Base-by-base conservation (phyloP, 2,329 filamentous ascomycete species). In the Verticillium nubilum region DNA sequence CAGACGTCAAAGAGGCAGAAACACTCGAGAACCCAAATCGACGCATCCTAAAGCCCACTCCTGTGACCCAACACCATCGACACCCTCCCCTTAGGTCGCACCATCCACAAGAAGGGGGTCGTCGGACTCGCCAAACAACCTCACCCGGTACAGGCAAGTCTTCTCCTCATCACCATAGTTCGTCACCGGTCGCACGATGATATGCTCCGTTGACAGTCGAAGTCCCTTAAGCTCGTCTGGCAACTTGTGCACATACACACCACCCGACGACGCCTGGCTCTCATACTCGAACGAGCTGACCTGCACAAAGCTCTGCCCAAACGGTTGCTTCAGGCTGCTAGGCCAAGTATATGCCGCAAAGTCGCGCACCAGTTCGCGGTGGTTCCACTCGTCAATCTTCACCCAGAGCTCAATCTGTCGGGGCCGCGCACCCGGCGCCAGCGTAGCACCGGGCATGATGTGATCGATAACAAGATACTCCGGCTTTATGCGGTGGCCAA, bases 391-490 rank as follows among this genome's bases (percentile, higher is more conserved):
- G 19, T 79, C 76, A 60, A 88, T 81, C 42, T 80, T 77, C 5
- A 81, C 86, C 80, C 88, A 91, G 9, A 94, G 70, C 69, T 94
- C 90, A 60, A 94, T 83, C 2, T 88, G 78, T 57, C 76, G 80
- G 0, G 91, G 91, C 31, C 86, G 86, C 1, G 86, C 76, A 15
- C 76, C 80, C 0, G 87, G 83, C 54, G 88, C 81, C 7, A 86
- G 77, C 0, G 86, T 88, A 2, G 86, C 85, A 1, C 78, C 77
- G 6, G 80, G 79, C 2, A 85, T 76, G 59, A 91, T 86, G 70
- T 93, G 89, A 68, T 94, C 90, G 52, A 94, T 72, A 1, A 90
- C 85, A 1, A 94, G 69, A 65, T 91, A 82, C 65, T 87, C 83
- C 0, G 90, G 89, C 29, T 87, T 79, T 59, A 93, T 80, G 5